Base-by-base conservation (phyloP, 352 stramenopile genomes). In the Peronospora tabacina region DNA sequence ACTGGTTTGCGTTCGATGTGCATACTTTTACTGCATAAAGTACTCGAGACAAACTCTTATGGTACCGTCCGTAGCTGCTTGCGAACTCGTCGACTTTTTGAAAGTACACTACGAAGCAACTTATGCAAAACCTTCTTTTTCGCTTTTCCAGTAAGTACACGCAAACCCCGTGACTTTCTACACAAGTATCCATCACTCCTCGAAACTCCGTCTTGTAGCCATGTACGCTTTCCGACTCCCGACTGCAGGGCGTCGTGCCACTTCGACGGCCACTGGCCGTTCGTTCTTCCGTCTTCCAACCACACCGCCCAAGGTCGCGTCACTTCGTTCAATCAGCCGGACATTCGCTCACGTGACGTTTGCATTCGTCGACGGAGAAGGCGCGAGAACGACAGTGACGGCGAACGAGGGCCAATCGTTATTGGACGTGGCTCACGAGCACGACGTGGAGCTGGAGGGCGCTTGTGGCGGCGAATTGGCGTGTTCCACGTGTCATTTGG, bases 401-500 rank as follows among this genome's bases (percentile, higher is more conserved):
- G 89, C 87, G 1, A 57, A 63, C 1, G 63, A 83, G 10, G 87
- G 89, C 17, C 46, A 95, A 32, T 82, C 76, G 33, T 64, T 97
- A 26, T 65, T 96, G 41, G 88, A 97, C 41, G 82, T 97, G 43
- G 89, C 89, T 8, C 83, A 96, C 41, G 83, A 95, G 33, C 92
- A 97, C 62, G 88, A 97, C 68, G 76, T 97, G 34, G 90, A 97
- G 66, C 71, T 97, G 3, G 90, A 97, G 69, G 87, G 88, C 34
- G 91, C 91, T 8, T 97, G 91, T 42, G 91, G 90, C 2, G 90
- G 90, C 8, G 91, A 97, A 55, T 56, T 97, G 19, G 90, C 91
- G 16, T 97, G 91, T 61, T 97, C 87, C 32, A 97, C 91, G 24
- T 97, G 91, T 68, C 90, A 97, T 72, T 61, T 96, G 39, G 70